Conservation (phyloP, 2,329 filamentous ascomycete genomes). For the Ophiostoma sp. region DNA sequence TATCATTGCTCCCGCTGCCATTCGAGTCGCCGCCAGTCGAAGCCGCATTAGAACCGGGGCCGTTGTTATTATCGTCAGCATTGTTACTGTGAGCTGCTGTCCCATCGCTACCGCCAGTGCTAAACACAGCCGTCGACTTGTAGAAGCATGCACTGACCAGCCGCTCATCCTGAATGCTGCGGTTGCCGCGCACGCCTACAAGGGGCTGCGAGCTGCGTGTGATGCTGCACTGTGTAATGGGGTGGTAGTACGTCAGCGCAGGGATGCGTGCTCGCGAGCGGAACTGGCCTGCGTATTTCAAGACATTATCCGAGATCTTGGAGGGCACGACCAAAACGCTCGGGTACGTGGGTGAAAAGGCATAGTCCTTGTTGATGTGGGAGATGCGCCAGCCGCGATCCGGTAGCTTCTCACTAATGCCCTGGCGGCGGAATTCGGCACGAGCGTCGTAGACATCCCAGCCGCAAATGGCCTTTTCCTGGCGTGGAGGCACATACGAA, state of each 20-base stretch:
- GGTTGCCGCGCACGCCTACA: conserved; percentile 80
- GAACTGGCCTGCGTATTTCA: conserved; percentile 89
- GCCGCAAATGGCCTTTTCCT: conserved; percentile 73
- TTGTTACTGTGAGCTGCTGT: conserved; percentile 28
- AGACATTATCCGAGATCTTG: conserved; percentile 91
- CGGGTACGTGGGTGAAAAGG: conserved; percentile 91
- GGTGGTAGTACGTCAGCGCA: conserved; percentile 89
- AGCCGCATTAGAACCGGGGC: neutral
- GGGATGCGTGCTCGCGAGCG: conserved; percentile 88
- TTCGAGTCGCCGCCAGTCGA: conserved; percentile 26
- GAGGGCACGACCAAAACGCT: conserved; percentile 80
- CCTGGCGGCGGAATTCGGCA: conserved; percentile 83
- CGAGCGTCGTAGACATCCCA: conserved; percentile 84
- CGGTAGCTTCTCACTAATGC: conserved; percentile 76
- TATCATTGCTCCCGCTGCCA: neutral
- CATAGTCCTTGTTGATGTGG: conserved; percentile 84
- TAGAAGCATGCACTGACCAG: conserved; percentile 90
- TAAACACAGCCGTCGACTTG: conserved; percentile 55
- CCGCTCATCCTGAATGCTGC: conserved; percentile 94
- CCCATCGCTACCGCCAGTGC: conserved; percentile 31
- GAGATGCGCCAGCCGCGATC: conserved; percentile 87
- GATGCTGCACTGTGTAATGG: conserved; percentile 94
- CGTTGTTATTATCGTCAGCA: neutral
- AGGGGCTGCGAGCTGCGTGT: conserved; percentile 91
- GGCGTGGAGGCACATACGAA: conserved; percentile 71